Conservation (phyloP, 2,329 filamentous ascomycete species). For the Curvularia spicifera region DNA sequence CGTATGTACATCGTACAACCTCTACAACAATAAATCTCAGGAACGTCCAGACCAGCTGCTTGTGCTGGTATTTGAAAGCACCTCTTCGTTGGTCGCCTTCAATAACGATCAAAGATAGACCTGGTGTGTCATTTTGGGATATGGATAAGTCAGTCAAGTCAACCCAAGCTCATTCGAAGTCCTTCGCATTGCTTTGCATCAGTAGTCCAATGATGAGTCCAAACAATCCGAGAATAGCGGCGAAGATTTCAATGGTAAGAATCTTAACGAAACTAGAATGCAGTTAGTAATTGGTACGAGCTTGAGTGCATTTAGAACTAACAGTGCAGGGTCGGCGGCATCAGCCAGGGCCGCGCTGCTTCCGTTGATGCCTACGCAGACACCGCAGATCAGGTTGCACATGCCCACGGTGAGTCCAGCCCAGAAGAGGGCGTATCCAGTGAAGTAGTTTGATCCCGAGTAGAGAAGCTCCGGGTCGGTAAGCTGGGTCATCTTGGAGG, state of each 20-base stretch:
- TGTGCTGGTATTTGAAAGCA: conserved; percentile 21
- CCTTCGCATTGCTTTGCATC: conserved; percentile 80
- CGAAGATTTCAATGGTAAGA: conserved; percentile 98
- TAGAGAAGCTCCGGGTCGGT: conserved; percentile 70
- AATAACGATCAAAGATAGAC: conserved; percentile 4
- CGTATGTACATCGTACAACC: conserved; percentile 2
- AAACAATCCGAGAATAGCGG: conserved; percentile 93
- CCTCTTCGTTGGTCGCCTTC: conserved; percentile 8
- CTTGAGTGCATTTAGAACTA: conserved; percentile 50
- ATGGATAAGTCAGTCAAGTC: neutral
- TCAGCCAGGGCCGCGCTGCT: conserved; percentile 95
- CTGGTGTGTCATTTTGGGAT: neutral
- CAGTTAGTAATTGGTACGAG: conserved; percentile 14
- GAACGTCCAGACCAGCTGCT: conserved; percentile 13
- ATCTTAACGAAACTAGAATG: conserved; percentile 89
- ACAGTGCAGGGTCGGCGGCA: conserved; percentile 90
- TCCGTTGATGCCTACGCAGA: conserved; percentile 97
- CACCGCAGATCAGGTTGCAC: conserved; percentile 95
- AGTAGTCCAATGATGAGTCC: conserved; percentile 94
- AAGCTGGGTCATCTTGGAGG: conserved; percentile 78
- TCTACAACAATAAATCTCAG: conserved; percentile 12
- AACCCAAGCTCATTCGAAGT: conserved; percentile 62
- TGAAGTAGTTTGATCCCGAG: conserved; percentile 85
- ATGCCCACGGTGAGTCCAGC: conserved; percentile 89
- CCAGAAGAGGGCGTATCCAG: conserved; percentile 96